A percentile compares a stretch with the other conserved stretches of the same genome.
These are phyloP conservation scores for Pseudevernia furfuracea DNA, from an alignment of 495 filamentous ascomycete genomes.

Conservation along the genomic window DNA sequence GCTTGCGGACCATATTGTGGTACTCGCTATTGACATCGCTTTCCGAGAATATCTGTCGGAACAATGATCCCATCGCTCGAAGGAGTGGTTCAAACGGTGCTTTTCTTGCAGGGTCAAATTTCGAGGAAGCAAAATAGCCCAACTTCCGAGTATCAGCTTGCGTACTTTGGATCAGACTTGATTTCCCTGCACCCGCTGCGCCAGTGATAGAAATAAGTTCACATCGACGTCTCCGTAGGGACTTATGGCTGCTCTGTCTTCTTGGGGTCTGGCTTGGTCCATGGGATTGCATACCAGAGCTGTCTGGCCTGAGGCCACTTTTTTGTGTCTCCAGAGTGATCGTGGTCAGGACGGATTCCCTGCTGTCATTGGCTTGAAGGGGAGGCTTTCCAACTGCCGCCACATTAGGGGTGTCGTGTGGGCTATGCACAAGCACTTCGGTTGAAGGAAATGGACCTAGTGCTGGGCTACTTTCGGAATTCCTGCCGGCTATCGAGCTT, in stretches of 20 bases:
- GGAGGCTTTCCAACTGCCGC: slow-evolving; percentile 14
- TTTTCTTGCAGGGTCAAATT: slow-evolving; percentile 73
- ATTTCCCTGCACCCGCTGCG: slow-evolving; percentile 73
- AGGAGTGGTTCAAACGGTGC: slow-evolving; percentile 79
- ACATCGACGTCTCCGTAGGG: slow-evolving; percentile 58
- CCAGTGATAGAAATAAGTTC: slow-evolving; percentile 75
- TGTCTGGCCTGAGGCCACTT: slow-evolving; percentile 14
- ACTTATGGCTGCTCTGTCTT: slow-evolving; percentile 44
- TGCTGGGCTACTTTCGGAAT: slow-evolving; percentile 36
- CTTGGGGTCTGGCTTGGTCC: slow-evolving; percentile 28
- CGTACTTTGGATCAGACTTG: slow-evolving; percentile 69
- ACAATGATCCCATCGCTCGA: slow-evolving; percentile 68
- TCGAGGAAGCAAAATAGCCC: slow-evolving; percentile 77
- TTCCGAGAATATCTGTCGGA: slow-evolving; percentile 88
- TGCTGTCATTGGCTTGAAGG: slow-evolving; percentile 17
- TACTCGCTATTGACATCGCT: slow-evolving; percentile 76
- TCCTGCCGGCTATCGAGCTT: slow-evolving; percentile 36
- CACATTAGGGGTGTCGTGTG: slow-evolving; percentile 26
- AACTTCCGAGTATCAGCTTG: slow-evolving; percentile 62
- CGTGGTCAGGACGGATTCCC: slow-evolving; percentile 25
- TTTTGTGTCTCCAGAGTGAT: slow-evolving; percentile 18
- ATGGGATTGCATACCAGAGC: slow-evolving; percentile 5
- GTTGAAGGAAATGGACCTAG: slow-evolving; percentile 28
- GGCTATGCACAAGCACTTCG: slow-evolving; percentile 18
- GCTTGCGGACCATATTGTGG: slow-evolving; percentile 64